Conservation (phyloP, 768 basidiomycete genomes). For the Pisolithus microcarpus region DNA sequence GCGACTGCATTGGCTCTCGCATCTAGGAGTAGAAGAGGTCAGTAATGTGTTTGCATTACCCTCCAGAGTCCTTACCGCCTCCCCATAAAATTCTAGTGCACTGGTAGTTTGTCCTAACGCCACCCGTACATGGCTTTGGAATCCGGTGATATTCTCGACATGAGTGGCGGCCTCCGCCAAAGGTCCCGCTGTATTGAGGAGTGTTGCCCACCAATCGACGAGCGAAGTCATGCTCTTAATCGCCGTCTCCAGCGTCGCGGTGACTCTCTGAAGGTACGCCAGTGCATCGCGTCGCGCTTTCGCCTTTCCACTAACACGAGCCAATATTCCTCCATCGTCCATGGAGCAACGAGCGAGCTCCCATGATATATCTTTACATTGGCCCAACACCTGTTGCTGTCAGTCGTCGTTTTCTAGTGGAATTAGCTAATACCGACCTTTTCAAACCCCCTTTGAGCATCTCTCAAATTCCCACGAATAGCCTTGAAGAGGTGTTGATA, state of each 20-base stretch:
- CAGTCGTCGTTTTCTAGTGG: not conserved
- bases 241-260: not conserved
- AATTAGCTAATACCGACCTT: not conserved
- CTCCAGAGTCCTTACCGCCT: not conserved
- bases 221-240: not conserved
- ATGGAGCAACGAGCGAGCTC: not conserved
- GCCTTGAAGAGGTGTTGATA: not conserved
- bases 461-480: not conserved
- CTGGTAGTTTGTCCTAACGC: not conserved
- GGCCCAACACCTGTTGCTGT: not conserved
- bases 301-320: not conserved
- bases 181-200: not conserved
- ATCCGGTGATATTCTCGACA: not conserved
- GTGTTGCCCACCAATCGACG: not conserved
- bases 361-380: not conserved
- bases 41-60: not conserved
- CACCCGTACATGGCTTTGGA: not conserved
- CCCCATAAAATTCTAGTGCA: not conserved
- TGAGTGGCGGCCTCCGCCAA: not conserved
- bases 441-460: not conserved
- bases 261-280: not conserved
- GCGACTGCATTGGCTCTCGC: not conserved
- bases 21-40: not conserved
- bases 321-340: not conserved
- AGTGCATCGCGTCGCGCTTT: not conserved